phyloP scores from a whole-genome alignment of 1,284 basidiomycete genomes.

The Schizophyllum amplum region DNA sequence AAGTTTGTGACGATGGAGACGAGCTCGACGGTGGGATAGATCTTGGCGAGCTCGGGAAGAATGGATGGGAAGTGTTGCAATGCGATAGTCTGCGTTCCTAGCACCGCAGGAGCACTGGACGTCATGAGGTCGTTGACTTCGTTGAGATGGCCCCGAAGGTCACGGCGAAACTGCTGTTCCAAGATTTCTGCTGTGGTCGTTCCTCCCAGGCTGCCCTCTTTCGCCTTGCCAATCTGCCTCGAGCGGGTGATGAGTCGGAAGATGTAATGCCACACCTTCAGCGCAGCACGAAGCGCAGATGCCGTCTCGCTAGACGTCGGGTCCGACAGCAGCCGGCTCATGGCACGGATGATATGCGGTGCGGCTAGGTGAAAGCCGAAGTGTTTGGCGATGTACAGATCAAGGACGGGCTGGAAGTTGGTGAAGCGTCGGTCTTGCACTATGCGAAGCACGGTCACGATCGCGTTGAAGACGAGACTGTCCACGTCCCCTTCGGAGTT shows the following conservation, averaged over 20 bases:
- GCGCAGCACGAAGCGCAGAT: constrained; percentile 73
- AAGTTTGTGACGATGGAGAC: constrained; percentile 83
- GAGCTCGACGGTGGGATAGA: constrained; percentile 75
- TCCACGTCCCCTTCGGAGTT: constrained; percentile 81
- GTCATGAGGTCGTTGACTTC: constrained; percentile 90
- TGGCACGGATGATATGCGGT: constrained; percentile 77
- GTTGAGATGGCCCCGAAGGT: constrained; percentile 66
- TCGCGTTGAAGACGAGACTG: constrained; percentile 80
- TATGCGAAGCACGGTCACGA: constrained; percentile 86
- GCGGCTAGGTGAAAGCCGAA: constrained; percentile 77
- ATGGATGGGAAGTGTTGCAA: constrained; percentile 93
- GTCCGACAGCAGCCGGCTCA: constrained; percentile 76
- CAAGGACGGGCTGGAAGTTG: constrained; percentile 89
- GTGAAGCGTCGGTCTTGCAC: constrained; percentile 93
- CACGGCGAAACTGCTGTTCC: constrained; percentile 79
- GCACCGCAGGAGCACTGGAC: constrained; percentile 70
- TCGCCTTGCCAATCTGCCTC: constrained; percentile 79
- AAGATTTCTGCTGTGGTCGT: constrained; percentile 80
- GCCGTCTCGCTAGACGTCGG: constrained; percentile 72
- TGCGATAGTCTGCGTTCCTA: constrained; percentile 92
- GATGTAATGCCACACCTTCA: constrained; percentile 96
- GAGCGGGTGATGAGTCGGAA: constrained; percentile 91
- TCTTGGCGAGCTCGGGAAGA: constrained; percentile 78
- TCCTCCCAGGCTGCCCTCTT: constrained; percentile 70
- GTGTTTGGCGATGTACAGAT: constrained; percentile 88